Evolutionary conservation across 139 green algal genomes (phyloP), one percentile per base, ranked within the genome.

Genomic region (Haematococcus lacustris): DNA sequence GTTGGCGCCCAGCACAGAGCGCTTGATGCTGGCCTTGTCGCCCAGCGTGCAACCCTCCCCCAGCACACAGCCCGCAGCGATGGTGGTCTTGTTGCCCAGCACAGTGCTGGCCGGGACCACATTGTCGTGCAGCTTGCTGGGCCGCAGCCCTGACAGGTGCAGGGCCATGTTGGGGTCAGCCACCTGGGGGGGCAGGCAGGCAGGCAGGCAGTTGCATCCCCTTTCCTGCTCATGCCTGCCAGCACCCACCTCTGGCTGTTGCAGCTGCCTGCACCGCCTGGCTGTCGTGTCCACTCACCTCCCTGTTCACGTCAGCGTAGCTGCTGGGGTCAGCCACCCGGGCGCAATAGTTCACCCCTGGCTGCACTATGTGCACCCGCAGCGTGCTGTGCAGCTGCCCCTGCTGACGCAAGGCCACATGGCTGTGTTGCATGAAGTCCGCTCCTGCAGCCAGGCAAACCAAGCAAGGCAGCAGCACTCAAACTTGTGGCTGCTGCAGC

Each of bases 1-100:
- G 33, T 78, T 77, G 39, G 37, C 30, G 25, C 91, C 91, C 34
- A 98, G 78, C 30, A 97, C 88, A 1, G 75, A 88, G 37, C 90
- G 68, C 86, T 98, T 98, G 43, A 98, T 87, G 80, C 75, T 90
- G 75, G 75, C 88, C 73, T 91, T 94, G 79, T 98, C 93, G 2
- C 85, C 91, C 28, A 98, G 71, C n/a, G 68, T 62, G 35, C 69
- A 83, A 35, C 80, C 79, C 43, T 84, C 78, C 0, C 89, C 90
- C 7, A 97, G 69, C 50, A 97, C 88, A 78, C 91, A 96, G 7
- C 40, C 72, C 25, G 76, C 60, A 4, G 71, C 63, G 50, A 95
- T 80, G 3, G 84, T 95, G 38, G 79, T 68, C 76, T 93, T 93
- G 73, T 75, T 81, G 61, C 89, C 90, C 53, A 92, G 72, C 0